phyloP scores from a whole-genome alignment of 164 flowering plant species.

The Annona squamosa region DNA sequence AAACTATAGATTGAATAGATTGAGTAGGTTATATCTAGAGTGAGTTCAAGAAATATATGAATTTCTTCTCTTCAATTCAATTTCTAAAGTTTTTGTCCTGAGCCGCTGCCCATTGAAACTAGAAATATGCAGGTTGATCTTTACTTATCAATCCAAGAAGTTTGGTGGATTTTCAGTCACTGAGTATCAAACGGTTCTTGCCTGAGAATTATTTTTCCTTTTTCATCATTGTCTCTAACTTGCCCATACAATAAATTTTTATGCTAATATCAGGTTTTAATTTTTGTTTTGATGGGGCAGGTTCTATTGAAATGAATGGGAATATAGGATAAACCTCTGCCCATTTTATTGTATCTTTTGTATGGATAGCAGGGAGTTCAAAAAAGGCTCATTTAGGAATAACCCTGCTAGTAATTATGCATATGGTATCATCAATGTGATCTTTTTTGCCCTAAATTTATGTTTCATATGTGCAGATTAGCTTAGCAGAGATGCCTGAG shows the following conservation, averaged over 20 bases:
- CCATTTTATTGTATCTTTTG: not conserved
- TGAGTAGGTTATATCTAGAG: not conserved
- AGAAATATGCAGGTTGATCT: not conserved
- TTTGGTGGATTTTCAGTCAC: not conserved
- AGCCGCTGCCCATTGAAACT: not conserved
- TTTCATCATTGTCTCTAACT: not conserved
- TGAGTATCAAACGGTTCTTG: not conserved
- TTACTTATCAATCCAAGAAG: not conserved
- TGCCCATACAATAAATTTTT: not conserved
- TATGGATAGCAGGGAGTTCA: not conserved
- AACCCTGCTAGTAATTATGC: not conserved
- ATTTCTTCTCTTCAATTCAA: no score
- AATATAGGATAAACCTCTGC: not conserved
- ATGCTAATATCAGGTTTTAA: not conserved
- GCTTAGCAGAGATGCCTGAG: constrained; percentile 80
- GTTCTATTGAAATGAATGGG: not conserved
- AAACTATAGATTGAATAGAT: no score
- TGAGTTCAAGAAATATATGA: not conserved
- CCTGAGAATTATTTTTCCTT: not conserved
- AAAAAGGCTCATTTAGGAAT: not conserved
- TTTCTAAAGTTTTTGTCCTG: not conserved
- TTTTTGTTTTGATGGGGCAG: not conserved
- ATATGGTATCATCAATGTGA: not conserved
- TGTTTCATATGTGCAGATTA: constrained; percentile 49
- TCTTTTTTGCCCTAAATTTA: not conserved